Percentiles rank a stretch among this genome's conserved stretches.
Evolutionary conservation across 1,284 basidiomycete genomes (phyloP).

Genomic region (Golubevia sp.): DNA sequence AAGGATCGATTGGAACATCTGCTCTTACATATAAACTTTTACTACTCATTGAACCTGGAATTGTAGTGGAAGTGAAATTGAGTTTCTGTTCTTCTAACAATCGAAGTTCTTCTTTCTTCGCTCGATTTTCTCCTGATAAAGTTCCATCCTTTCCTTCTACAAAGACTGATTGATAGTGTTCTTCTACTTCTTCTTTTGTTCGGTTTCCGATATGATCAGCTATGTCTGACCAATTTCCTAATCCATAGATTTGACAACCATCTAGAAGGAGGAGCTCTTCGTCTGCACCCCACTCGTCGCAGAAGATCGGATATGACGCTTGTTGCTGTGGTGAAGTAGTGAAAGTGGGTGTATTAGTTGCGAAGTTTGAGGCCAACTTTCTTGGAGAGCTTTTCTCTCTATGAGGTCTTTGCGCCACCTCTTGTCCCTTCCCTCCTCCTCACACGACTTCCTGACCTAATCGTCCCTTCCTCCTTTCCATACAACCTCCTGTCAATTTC

Average conservation of each 20-base stretch:
- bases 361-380: too few species aligned
- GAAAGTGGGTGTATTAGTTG: too few species aligned
- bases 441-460: too few species aligned
- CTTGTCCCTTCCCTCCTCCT: too few species aligned
- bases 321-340: conserved; percentile 75
- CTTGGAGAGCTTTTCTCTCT: too few species aligned
- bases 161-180: conserved; percentile 85
- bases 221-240: conserved; percentile 97
- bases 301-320: conserved; percentile 93
- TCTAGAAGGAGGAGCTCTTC: conserved; percentile 93
- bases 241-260: conserved; percentile 82
- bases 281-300: conserved; percentile 95
- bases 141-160: conserved; percentile 65
- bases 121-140: conserved; percentile 31
- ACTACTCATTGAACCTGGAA: too few species aligned
- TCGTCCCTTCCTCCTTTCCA: too few species aligned
- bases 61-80: not conserved
- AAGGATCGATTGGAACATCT: too few species aligned
- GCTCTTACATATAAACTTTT: too few species aligned
- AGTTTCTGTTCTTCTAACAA: conserved; percentile 6
- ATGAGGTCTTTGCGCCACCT: too few species aligned
- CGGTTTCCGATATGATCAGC: conserved; percentile 94
- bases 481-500: too few species aligned
- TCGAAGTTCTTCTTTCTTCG: conserved; percentile 8
- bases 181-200: conserved; percentile 89